Conservation (phyloP, 78 protist species). For the Parvularia atlantis region DNA sequence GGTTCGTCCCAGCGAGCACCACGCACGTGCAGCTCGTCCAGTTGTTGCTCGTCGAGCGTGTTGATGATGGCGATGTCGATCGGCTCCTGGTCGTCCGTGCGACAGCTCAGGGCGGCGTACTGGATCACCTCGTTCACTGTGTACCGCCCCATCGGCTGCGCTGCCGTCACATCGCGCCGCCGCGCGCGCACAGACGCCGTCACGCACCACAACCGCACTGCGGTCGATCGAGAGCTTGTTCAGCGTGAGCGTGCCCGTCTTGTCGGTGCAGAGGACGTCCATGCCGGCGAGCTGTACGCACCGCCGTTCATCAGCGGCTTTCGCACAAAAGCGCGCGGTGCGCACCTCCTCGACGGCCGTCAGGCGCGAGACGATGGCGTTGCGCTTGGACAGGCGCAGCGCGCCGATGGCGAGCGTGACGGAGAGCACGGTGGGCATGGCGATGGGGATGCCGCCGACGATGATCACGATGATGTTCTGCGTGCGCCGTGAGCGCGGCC, state of each 20-base stretch:
- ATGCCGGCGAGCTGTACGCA: constrained; percentile 37
- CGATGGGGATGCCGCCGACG: constrained; percentile 67
- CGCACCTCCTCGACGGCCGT: constrained; percentile 88
- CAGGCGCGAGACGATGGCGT: constrained; percentile 73
- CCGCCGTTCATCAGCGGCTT: too few relatives aligned
- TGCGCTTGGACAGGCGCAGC: constrained; percentile 43
- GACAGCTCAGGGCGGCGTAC: constrained; percentile 21
- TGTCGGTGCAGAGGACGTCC: constrained; percentile 65
- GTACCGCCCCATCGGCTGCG: too few relatives aligned
- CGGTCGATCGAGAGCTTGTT: constrained; percentile 80
- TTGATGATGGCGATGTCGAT: constrained; percentile 49
- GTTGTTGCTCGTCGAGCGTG: constrained; percentile 21
- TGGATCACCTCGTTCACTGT: constrained; percentile 31
- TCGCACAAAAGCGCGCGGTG: too few relatives aligned
- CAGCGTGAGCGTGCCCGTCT: constrained; percentile 92
- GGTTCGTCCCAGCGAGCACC: too few relatives aligned
- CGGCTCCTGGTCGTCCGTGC: constrained; percentile 48
- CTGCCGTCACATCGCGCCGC: too few relatives aligned
- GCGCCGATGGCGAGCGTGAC: constrained; percentile 82
- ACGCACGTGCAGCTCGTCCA: too few relatives aligned
- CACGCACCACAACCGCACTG: too few relatives aligned
- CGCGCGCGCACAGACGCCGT: neutral
- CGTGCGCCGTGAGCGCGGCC: too few relatives aligned
- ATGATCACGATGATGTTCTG: constrained; percentile 48
- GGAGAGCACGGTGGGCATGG: constrained; percentile 70